Evolutionary conservation across 2,329 filamentous ascomycete genomes (phyloP).

Genomic region (Cytospora schulzeri): DNA sequence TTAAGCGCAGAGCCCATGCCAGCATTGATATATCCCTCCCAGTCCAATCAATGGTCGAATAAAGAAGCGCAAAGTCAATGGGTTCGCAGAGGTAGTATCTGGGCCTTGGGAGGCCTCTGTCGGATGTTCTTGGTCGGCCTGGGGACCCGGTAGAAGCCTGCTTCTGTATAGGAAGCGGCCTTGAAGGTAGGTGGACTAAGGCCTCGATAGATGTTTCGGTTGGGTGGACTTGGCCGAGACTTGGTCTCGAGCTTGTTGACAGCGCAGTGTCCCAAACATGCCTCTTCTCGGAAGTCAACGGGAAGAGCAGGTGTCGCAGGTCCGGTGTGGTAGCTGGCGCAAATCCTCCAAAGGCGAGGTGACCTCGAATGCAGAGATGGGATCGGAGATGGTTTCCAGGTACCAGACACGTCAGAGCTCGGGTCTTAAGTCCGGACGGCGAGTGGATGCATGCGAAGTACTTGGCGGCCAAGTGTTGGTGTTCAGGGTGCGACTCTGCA

Average conservation of each 20-base stretch:
- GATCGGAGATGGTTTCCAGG: not conserved
- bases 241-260: constrained; percentile 11
- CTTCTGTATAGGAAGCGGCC: not conserved
- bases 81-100: not conserved
- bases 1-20: constrained; percentile 4
- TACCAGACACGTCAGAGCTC: constrained; percentile 1
- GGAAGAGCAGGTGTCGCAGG: not conserved
- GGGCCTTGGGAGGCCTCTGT: not conserved
- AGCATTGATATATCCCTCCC: not conserved
- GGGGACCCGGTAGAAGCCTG: not conserved
- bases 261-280: constrained; percentile 20
- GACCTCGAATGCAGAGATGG: not conserved
- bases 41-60: not conserved
- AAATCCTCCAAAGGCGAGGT: not conserved
- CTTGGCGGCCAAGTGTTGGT: constrained; percentile 2
- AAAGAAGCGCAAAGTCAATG: not conserved
- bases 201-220: constrained; percentile 4
- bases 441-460: constrained; percentile 1
- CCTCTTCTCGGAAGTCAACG: constrained; percentile 13
- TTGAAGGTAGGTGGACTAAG: not conserved
- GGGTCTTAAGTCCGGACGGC: not conserved
- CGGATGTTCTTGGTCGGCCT: not conserved
- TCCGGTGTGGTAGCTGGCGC: not conserved
- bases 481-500: constrained; percentile 8
- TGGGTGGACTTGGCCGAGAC: constrained; percentile 10